Base-by-base conservation (phyloP, 495 filamentous ascomycete species). In the Xanthoparmelia taractica region DNA sequence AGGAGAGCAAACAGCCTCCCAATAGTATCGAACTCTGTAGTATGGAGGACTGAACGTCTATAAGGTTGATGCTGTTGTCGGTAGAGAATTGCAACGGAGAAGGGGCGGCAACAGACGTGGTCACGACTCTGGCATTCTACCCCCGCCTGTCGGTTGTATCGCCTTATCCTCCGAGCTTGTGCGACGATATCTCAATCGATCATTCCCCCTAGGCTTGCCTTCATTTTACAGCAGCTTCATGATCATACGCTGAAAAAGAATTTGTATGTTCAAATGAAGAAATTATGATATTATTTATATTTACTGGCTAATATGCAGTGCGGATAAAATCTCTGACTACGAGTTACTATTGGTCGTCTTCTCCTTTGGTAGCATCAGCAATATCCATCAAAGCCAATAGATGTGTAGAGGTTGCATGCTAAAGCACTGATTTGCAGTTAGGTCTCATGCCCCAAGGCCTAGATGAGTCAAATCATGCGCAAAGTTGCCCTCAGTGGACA, bases 121-220 rank as follows among this genome's bases (percentile, higher is more conserved):
- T 63, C 61, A 63, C 61, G 61, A 63, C 54, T 41, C 33, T 54
- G 57, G 37, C 31, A n/a, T n/a, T n/a, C n/a, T n/a, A n/a, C 45
- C 31, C 58, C 56, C 55, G 38, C 61, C 55, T 58, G 54, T 47
- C 40, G 37, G 25, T 63, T 63, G 61, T 63, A 63, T 63, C 61
- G 61, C 59, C 58, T 60, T 61, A 41, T 52, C 36, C 48, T 41
- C 61, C 50, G 60, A 63, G 40, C 38, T 62, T 34, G 29, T 43
- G 60, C 36, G 60, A 63, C n/a, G 20, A 18, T 23, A n/a, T 29
- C 20, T 36, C 43, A 60, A 31, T 29, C 34, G 60, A 63, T 63
- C 45, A 13, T 15, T 57, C 10, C 25, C 60, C 52, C 50, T 57
- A 18, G 17, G 18, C 10, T 54, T 61, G 36, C 8, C 25, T 54